These are phyloP conservation scores for Truncatella angustata DNA, from an alignment of 2,329 filamentous ascomycete genomes.

Conservation along the genomic window DNA sequence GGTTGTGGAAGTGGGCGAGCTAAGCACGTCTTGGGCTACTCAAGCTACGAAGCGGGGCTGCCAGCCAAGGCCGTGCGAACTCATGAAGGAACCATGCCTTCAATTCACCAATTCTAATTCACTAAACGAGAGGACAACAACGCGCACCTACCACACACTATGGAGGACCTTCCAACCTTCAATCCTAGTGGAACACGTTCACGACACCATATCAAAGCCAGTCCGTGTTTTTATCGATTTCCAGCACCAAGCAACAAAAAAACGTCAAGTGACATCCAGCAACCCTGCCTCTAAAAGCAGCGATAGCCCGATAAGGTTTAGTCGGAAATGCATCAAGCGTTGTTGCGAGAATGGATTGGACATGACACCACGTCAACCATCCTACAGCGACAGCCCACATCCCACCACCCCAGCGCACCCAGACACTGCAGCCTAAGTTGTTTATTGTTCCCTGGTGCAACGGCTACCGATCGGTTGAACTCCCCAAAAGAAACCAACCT, in stretches of 20 bases:
- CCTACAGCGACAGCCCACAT: neutral
- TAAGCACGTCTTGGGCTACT: constrained; percentile 1
- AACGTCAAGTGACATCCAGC: neutral
- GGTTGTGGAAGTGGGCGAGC: neutral
- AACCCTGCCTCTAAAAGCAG: constrained; percentile 13
- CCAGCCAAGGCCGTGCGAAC: neutral
- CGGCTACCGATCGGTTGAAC: neutral
- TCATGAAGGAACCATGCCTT: neutral
- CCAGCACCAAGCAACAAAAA: neutral
- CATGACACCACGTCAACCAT: neutral
- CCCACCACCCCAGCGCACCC: no score
- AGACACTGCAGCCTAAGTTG: no score
- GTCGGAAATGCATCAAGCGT: neutral
- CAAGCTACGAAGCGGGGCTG: neutral
- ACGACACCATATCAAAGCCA: constrained; percentile 1
- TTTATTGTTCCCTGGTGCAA: no score
- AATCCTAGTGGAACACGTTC: constrained; percentile 2
- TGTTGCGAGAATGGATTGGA: neutral
- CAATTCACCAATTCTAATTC: neutral
- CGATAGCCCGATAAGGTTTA: constrained; percentile 11
- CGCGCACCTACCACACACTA: neutral
- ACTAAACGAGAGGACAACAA: neutral
- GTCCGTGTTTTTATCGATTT: constrained; percentile 5
- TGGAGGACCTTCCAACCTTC: constrained; percentile 5
- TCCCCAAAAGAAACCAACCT: neutral